Base-by-base conservation (phyloP, 257 asterid species). In the Lithospermum erythrorhizon region DNA sequence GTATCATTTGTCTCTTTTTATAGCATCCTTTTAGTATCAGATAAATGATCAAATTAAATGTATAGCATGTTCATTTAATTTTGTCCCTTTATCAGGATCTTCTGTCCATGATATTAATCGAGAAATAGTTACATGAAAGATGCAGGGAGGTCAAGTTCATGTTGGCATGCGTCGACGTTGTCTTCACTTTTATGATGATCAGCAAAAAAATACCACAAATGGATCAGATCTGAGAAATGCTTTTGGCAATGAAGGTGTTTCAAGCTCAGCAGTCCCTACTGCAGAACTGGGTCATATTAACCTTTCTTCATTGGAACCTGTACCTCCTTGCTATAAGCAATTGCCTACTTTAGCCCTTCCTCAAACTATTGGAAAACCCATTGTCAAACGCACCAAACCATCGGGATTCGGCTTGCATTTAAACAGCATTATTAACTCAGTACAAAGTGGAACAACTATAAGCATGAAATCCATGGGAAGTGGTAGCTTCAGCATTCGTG, bases 371-470 rank as follows among this genome's bases (percentile, higher is more conserved):
- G 74, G 66, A 69, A 73, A 65, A 45, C 53, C 65, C 55, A 61
- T 60, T 37, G 49, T 55, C 30, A 74, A 71, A 56, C 68, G 69
- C 66, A 74, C 83, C 70, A 87, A 76, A 79, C 86, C 79, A 55
- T 77, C 84, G 21, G 87, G 89, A 55, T 77, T 82, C 54, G 96
- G 94, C 59, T 80, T 84, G 80, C 91, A 84, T 76, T 80, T 84
- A 68, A 87, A 82, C 65, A 87, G 94, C 68, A 67, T 87, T 58
- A 75, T 79, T 72, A 76, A 61, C 65, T 59, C 80, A 57, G 78
- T 70, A 61, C 81, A 64, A 66, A 65, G 79, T 71, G 79, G 74
- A 61, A 70, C 79, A 56, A 68, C 62, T 58, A 55, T 79, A 53
- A 77, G 74, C 35, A 57, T 74, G 73, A 75, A 70, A 66, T 76